Evolutionary conservation across 345 rosid genomes (phyloP), one percentile per base, ranked within the genome.

Genomic region (Eucalyptus curtisii): DNA sequence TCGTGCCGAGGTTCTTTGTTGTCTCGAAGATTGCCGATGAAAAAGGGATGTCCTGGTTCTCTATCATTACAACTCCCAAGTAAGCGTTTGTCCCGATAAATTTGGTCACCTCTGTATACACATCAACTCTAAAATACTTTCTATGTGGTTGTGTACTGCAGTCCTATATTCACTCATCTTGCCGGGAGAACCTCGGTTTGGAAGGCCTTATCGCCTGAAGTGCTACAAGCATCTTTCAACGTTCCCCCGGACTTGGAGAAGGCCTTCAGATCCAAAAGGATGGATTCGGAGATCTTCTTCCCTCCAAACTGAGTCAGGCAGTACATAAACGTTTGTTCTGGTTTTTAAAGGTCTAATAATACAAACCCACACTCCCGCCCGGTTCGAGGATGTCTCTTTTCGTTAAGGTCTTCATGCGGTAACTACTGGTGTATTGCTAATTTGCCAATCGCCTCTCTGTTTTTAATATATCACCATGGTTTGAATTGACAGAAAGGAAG

Each of bases 1-100:
- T 97, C 50, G 98, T 97, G 40, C 98, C 98, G 14, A 97, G 98
- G 95, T 96, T 97, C 92, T 96, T 92, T 88, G 97, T 95, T n/a
- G 97, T 97, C 31, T 96, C 99, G 12, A 96, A 96, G 95, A 96
- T 96, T 25, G 94, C 94, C 71, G 97, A 96, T 90, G 94, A 96
- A 66, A 96, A 95, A 86, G 99, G 99, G 27, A 85, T 97, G 96
- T 92, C 90, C 10, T 97, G 99, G 97, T 97, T 97, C 97, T 97
- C 98, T 27, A 96, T 97, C 89, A 95, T 96, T 91, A 95, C 96
- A 57, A 96, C 97, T 66, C 99, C 98, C 11, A 92, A 97, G 99
- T 97, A 93, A 94, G 94, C 7, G 22, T 61, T 40, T 4, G 44
- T 19, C 86, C 52, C 15, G 52, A 49, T 49, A 49, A 49, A 49